Base-by-base conservation (phyloP, 2,329 filamentous ascomycete genomes). In the Metarhizium brunneum region DNA sequence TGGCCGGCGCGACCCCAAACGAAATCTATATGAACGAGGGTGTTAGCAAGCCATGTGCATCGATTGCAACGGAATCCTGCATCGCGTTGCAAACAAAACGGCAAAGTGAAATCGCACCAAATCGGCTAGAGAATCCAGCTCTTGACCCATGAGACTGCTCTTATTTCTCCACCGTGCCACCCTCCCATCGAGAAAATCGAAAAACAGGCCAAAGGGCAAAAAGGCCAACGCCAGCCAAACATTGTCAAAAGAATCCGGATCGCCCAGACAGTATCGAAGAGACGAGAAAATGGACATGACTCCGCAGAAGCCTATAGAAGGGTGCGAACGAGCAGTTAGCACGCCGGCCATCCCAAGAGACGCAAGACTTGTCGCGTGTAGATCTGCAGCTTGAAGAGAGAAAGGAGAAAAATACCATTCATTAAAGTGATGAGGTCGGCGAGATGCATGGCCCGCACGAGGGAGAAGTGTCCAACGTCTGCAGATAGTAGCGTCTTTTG, bases 161-260 rank as follows among this genome's bases (percentile, higher is more conserved):
- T 96, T 99, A 75, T 90, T 87, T 69, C 94, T 85, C 94, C 94
- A 97, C 61, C 94, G 81, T 60, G 94, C 94, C 55, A 99, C 92
- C 69, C 92, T 94, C 68, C 94, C 94, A 71, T 99, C 94, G 80
- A 97, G 90, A 68, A 96, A 95, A 72, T 99, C 94, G 71, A 97
- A 97, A 77, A 97, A 96, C 13, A 97, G 78, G 5, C 91, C 92
- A 57, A 96, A 89, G 0, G 92, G 92, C 72, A 97, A 88, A 71
- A 96, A 90, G 4, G 77, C 83, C 51, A 99, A 83, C 2, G 94
- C 92, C 38, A 86, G 75, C 82, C 89, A 97, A 54, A 96, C 76
- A 64, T 90, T 87, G 53, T 76, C 77, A 63, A 83, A 77, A 54
- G 87, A 76, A 57, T 78, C 68, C 8, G 87, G 80, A 61, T 87